Evolutionary conservation across 108 stramenopile genomes (phyloP).

Genomic region (Cyclotella cryptica): DNA sequence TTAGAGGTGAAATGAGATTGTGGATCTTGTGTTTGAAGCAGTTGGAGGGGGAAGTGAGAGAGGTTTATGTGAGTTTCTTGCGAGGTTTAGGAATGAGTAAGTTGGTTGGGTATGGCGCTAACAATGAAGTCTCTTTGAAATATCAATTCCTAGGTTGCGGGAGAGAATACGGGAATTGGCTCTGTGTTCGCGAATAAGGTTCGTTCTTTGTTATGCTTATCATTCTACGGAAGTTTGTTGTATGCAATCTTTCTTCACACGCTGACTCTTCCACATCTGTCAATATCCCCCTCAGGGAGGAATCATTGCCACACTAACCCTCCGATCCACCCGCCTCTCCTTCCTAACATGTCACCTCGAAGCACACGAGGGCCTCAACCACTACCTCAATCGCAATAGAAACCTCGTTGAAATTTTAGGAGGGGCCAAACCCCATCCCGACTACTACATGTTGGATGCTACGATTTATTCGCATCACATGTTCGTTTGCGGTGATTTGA

Average conservation of each 20-base stretch:
- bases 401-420: slow-evolving; percentile 42
- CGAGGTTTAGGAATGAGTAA: no score
- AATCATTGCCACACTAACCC: slow-evolving; percentile 48
- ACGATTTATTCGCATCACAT: slow-evolving; percentile 59
- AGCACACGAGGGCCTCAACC: slow-evolving; percentile 53
- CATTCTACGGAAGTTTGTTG: no score
- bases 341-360: slow-evolving; percentile 59
- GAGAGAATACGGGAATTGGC: slow-evolving; percentile 59
- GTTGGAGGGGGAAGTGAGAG: slow-evolving; percentile 30
- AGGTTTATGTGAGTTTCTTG: slow-evolving; percentile 35
- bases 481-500: slow-evolving; percentile 61
- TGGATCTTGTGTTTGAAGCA: slow-evolving; percentile 41
- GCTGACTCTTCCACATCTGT: not conserved
- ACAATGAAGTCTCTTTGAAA: not conserved
- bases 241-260: not conserved
- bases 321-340: slow-evolving; percentile 46
- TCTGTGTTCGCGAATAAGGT: slow-evolving; percentile 55
- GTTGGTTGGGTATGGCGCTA: not conserved
- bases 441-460: slow-evolving; percentile 54
- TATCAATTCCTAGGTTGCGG: slow-evolving; percentile 4
- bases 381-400: slow-evolving; percentile 52
- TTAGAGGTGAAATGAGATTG: slow-evolving; percentile 62
- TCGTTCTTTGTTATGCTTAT: not conserved
- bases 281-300: slow-evolving; percentile 40
- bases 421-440: slow-evolving; percentile 52